Base-by-base conservation (phyloP, 1,139 yeast species). In the Wickerhamomyces sp. region DNA sequence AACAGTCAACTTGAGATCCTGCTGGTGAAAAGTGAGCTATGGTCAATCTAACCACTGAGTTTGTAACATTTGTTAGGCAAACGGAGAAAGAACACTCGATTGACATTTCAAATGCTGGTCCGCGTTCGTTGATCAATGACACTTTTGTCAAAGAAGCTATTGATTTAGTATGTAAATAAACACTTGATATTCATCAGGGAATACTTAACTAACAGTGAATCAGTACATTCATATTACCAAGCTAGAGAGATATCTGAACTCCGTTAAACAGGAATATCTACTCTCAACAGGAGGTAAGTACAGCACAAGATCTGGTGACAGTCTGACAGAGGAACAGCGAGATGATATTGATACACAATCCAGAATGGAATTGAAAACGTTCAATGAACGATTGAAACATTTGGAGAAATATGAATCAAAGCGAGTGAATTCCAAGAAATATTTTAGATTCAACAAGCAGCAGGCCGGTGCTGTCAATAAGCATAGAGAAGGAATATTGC, bases 291-390 rank as follows among this genome's bases (percentile, higher is more conserved):
- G 38, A 10, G 39, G 38, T 3, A 31, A 35, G 16, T 43, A 41
- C 19, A 37, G 31, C 4, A 25, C 31, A 0, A 28, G 22, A 13
- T 31, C 22, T 15, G 39, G 16, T 8, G 38, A 36, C 8, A 20
- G 58, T 7, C 60, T 74, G 52, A 52, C 69, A 2, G 65, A 65
- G 9, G 65, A 60, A 7, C 80, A 77, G 37, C 75, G 77, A 53
- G 75, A 76, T 46, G 68, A 70, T 33, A 65, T 78, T 22, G 84
- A 78, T 44, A 72, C 75, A 41, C 81, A 77, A 43, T 66, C 76
- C 34, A 70, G 76, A 42, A 55, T 68, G 24, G 72, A 73, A 50
- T 52, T 77, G 28, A 80, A 76, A 46, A 70, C 72, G 42, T 60
- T 72, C 51, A 67, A 66, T 40, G 74, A 76, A 45, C 73, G 77